Evolutionary conservation across 768 basidiomycete species (phyloP), one percentile per base, ranked within the genome.

Genomic region (Hericium coralloides): DNA sequence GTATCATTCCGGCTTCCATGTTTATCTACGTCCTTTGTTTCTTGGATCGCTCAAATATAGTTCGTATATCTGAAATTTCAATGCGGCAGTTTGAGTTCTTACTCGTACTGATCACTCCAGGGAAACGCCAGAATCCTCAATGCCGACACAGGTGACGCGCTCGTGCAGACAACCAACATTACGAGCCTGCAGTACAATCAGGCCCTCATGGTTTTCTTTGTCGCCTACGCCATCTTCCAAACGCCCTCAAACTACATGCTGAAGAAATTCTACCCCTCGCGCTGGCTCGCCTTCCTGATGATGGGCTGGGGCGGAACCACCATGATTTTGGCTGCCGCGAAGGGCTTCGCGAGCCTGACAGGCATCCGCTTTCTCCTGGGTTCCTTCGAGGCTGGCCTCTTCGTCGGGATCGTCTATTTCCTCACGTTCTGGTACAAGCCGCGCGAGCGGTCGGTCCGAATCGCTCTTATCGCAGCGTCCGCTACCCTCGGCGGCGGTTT

Each of bases 351-450:
- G 6, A 71, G 69, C 4, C 69, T 79, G 55, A 65, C 74, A 4
- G 73, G 68, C 5, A 71, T 74, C 55, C 69, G 78, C 25, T 75
- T 80, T 59, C 65, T 76, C 9, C 68, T 78, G 14, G 78, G 76
- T 4, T 66, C 68, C 7, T 70, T 74, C 39, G 78, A 77, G 57
- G 75, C 74, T 3, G 74, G 69, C 22, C 62, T 75, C 8, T 76
- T 74, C 62, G 76, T 73, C 1, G 76, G 74, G 15, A 67, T 75
- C 53, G 66, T 72, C 14, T 76, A 72, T 62, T 73, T 68, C 60
- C 59, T 76, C 43, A 77, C 74, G n/a, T 74, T 75, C 60, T 78
- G 76, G 76, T 79, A 76, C 61, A 71, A 67, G 38, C 67, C 64
- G 25, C 63, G 66, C 25, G 67, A 69, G 58, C 67, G 64, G 12